A percentile compares a stretch with the other conserved stretches of the same genome.
Evolutionary conservation across 495 filamentous ascomycete genomes (phyloP).

Genomic region (Thozetella sp.): DNA sequence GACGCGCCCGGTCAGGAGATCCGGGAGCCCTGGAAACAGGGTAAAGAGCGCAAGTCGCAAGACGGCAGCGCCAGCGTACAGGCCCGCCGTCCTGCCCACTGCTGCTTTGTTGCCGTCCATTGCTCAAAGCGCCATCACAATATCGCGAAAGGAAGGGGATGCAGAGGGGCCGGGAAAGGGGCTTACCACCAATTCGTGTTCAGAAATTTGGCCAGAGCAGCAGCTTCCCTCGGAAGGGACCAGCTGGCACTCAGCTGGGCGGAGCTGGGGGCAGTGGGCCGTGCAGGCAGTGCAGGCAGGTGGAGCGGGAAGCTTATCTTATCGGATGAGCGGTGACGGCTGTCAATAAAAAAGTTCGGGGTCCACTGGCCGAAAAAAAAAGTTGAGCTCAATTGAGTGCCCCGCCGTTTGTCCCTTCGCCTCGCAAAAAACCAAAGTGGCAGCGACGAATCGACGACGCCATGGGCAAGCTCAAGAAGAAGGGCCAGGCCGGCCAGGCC

Average conservation of each 20-base stretch:
- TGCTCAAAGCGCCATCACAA: conserved; percentile 35
- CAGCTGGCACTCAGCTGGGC: conserved; percentile 8
- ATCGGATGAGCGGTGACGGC: conserved; percentile 9
- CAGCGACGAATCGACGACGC: conserved; percentile 13
- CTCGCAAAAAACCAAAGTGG: background rate
- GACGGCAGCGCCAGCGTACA: conserved; percentile 76
- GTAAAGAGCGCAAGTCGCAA: conserved; percentile 80
- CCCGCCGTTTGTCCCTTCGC: conserved; percentile 12
- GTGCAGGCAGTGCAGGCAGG: background rate
- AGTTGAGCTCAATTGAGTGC: conserved; percentile 21
- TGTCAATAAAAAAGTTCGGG: conserved; percentile 14
- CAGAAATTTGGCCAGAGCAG: background rate
- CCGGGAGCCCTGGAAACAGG: conserved; percentile 81
- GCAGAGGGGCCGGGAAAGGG: conserved; percentile 8
- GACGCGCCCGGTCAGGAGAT: conserved; percentile 85
- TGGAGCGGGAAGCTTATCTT: conserved; percentile 1
- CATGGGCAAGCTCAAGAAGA: conserved; percentile 95
- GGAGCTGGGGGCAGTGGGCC: background rate
- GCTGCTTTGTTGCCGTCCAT: conserved; percentile 48
- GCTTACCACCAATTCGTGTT: background rate
- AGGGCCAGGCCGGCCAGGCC: conserved; percentile 89
- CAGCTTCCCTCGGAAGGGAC: background rate
- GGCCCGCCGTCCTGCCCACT: conserved; percentile 64
- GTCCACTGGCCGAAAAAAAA: conserved; percentile 29
- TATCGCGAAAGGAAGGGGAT: conserved; percentile 5